Conservation (phyloP, 768 basidiomycete genomes). For the Imleria badia region DNA sequence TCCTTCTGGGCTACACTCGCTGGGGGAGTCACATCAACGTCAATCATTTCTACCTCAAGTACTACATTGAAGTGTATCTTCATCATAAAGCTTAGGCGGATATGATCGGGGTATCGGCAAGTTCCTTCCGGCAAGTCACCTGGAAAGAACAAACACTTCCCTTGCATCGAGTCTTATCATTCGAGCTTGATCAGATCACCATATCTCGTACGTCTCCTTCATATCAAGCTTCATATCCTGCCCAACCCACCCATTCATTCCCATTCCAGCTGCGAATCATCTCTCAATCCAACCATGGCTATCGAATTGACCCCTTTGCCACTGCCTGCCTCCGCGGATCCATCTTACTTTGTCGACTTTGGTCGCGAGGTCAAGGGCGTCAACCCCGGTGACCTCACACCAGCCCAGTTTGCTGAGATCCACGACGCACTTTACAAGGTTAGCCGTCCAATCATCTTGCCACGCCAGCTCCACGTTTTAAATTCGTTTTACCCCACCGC, state of each 20-base stretch:
- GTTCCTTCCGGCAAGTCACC: slow-evolving; percentile 4
- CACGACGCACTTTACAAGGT: slow-evolving; percentile 78
- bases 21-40: background rate
- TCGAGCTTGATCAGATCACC: background rate
- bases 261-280: background rate
- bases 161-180: slow-evolving; percentile 6
- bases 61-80: background rate
- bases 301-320: slow-evolving; percentile 67
- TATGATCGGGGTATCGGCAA: background rate
- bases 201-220: background rate
- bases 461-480: background rate
- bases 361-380: slow-evolving; percentile 77
- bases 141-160: background rate
- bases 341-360: slow-evolving; percentile 65
- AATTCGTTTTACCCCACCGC: background rate
- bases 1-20: no score
- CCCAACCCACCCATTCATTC: no score
- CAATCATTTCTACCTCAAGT: background rate
- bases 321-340: slow-evolving; percentile 70
- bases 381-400: slow-evolving; percentile 59
- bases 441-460: background rate
- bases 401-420: slow-evolving; percentile 65
- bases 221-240: background rate
- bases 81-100: background rate
- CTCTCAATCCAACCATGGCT: slow-evolving; percentile 45